phyloP scores from a whole-genome alignment of 306 rosid species.

The Cucumis cinereus region DNA sequence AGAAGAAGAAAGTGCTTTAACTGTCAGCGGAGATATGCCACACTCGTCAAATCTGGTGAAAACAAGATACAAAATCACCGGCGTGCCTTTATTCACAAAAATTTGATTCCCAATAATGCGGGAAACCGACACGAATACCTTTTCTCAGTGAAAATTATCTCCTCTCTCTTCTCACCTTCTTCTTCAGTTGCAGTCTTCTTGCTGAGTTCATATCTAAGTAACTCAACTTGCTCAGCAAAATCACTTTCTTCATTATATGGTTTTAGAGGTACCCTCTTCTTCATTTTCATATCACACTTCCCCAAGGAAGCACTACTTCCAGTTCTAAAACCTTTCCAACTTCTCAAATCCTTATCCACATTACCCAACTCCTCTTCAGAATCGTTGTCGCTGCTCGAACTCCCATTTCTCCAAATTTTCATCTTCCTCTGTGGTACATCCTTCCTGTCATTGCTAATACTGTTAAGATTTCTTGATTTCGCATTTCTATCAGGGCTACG shows the following conservation, averaged over 20 bases:
- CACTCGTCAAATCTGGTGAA: conserved; percentile 66
- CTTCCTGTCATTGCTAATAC: conserved; percentile 1
- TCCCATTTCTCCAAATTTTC: conserved; percentile 25
- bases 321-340: conserved; percentile 13
- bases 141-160: conserved; percentile 36
- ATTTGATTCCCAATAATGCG: background rate
- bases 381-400: conserved; percentile 29
- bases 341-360: background rate
- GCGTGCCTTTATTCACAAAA: background rate
- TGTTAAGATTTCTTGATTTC: conserved; percentile 12
- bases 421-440: conserved; percentile 9
- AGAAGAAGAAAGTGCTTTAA: conserved; percentile 67
- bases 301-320: conserved; percentile 78
- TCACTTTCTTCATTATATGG: conserved; percentile 27
- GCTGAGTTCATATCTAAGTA: conserved; percentile 43
- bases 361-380: conserved; percentile 14
- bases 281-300: conserved; percentile 52
- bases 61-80: conserved; percentile 4
- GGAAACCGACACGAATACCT: conserved; percentile 25
- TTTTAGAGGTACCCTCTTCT: conserved; percentile 41
- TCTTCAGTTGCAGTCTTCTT: conserved; percentile 33
- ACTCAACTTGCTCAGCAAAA: conserved; percentile 45
- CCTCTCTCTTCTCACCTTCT: conserved; percentile 17
- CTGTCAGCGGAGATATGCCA: conserved; percentile 61
- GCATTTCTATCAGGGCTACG: conserved; percentile 1